Evolutionary conservation across 2,329 filamentous ascomycete species (phyloP).

Genomic region (Botrytis cinerea): DNA sequence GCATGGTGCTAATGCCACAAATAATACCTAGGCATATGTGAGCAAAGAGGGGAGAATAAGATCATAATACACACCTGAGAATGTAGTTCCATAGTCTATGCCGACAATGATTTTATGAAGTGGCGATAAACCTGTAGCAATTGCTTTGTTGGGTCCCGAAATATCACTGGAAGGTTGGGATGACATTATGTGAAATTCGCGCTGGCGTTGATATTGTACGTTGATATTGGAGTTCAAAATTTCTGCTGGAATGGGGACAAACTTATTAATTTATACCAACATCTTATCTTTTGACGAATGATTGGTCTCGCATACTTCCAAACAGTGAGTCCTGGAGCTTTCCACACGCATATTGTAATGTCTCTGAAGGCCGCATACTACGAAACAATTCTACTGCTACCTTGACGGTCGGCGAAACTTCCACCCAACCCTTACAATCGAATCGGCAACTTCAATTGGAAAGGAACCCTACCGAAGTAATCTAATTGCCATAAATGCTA

Average conservation of each 20-base stretch:
- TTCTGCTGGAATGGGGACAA: neutral
- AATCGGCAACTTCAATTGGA: neutral
- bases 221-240: neutral
- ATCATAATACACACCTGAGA: constrained; percentile 28
- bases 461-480: neutral
- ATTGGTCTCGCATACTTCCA: neutral
- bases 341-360: neutral
- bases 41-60: neutral
- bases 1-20: constrained; percentile 26
- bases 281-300: neutral
- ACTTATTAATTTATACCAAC: neutral
- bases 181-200: neutral
- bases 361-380: neutral
- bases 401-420: neutral
- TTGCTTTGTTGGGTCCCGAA: neutral
- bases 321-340: neutral
- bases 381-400: neutral
- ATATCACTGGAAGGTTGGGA: accelerated
- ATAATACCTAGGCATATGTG: constrained; percentile 22
- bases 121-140: neutral
- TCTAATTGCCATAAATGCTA: neutral
- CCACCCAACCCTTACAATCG: neutral
- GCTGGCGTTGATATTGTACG: neutral
- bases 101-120: constrained; percentile 34
- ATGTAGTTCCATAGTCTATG: constrained; percentile 38